Evolutionary conservation across 495 filamentous ascomycete genomes (phyloP).

Genomic region (Hypomontagnella submonticulosa): DNA sequence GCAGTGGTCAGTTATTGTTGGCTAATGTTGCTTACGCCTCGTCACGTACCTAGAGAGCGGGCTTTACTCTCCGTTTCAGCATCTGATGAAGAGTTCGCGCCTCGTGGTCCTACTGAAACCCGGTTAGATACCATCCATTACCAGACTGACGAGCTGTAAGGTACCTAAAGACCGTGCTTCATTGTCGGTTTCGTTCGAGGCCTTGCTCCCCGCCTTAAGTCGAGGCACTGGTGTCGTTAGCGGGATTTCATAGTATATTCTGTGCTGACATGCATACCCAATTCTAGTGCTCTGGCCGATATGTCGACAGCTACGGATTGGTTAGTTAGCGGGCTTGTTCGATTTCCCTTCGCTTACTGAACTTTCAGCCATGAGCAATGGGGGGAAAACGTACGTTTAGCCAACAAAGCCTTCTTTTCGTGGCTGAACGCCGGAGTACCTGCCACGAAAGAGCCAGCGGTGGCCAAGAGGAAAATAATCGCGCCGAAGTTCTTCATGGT

Average conservation of each 20-base stretch:
- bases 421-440: slow-evolving; percentile 16
- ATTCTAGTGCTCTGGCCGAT: slow-evolving; percentile 24
- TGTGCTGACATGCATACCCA: slow-evolving; percentile 2
- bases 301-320: slow-evolving; percentile 12
- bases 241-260: neutral
- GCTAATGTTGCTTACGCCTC: neutral
- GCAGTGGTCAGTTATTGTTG: neutral
- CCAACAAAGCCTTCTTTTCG: slow-evolving; percentile 15
- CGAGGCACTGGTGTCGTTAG: slow-evolving; percentile 6
- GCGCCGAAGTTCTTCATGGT: slow-evolving; percentile 36
- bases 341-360: neutral
- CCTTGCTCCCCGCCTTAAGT: neutral
- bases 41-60: slow-evolving; percentile 13
- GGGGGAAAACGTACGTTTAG: slow-evolving; percentile 4
- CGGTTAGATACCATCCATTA: neutral
- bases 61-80: slow-evolving; percentile 4
- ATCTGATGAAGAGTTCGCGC: neutral
- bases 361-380: too few species aligned
- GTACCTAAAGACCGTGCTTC: slow-evolving; percentile 14
- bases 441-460: slow-evolving; percentile 29
- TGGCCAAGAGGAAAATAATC: slow-evolving; percentile 27
- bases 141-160: neutral
- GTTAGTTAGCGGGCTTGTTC: slow-evolving; percentile 9
- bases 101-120: neutral
- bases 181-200: slow-evolving; percentile 20